Evolutionary conservation across 306 rosid species (phyloP), one percentile per base, ranked within the genome.

Genomic region (Dalbergia oliveri): DNA sequence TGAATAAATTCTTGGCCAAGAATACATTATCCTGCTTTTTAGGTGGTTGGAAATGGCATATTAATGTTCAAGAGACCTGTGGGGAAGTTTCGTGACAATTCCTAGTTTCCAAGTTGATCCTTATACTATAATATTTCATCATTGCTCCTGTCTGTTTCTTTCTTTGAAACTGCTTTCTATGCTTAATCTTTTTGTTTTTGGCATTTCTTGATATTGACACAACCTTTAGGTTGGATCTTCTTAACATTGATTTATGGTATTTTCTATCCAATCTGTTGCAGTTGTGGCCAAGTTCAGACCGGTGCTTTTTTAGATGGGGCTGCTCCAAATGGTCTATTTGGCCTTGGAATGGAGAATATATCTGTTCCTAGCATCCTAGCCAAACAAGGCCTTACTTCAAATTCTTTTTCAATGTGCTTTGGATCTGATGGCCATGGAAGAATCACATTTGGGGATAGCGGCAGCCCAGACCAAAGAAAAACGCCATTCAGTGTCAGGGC

Each of bases 341-440:
- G 99, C 65, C 99, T 94, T 63, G 99, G 99, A 39, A 86, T 94
- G 82, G 87, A 76, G 2, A 66, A 69, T 61, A 3, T 88, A 70
- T 91, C 99, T 4, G 89, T 94, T 79, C 99, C 99, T 19, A 94
- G 92, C 85, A 78, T 89, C 82, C 88, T 90, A 79, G 95, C 97
- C 9, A 84, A 62, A 35, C 51, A 86, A 26, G 92, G 92, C 63
- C 72, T 87, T 60, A 87, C 91, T 59, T 86, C 95, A 66, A 78
- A 92, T 79, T 94, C 99, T 2, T 93, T 96, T 81, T 90, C 99
- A 51, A 90, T 96, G 97, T 93, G 99, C 78, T 96, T 96, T 70
- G 90, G 92, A 69, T 6, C 10, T 47, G 85, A 91, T 44, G 91
- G 91, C 34, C 0, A 19, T 19, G 98, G 98, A 75, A 91, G 92